Base-by-base conservation (phyloP, 2,329 filamentous ascomycete genomes). In the Lecanicillium sp. region DNA sequence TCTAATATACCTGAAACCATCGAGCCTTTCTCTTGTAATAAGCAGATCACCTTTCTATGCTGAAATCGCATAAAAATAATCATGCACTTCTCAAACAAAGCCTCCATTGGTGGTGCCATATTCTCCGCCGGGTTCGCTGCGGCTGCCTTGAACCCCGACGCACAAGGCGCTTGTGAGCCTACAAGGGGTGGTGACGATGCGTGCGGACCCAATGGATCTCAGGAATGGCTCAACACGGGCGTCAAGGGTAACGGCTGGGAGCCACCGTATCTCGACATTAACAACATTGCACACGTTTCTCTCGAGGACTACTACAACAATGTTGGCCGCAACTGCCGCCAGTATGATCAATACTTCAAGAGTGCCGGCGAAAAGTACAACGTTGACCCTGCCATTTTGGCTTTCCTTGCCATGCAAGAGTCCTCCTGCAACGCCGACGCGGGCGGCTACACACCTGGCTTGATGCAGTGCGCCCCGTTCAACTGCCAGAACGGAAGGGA, bases 381-480 rank as follows among this genome's bases (percentile, higher is more conserved):
- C 42, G 52, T 60, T 34, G 52, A 58, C 36, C 55, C 55, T 4
- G 57, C 55, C 14, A 51, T 59, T 33, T 49, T 59, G 2, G 57
- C 58, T 32, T 54, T 59, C 38, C 51, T 60, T 35, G 56, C 58
- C 18, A 57, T 58, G 54, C 58, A 59, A 38, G 58, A 60, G 44
- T 58, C 55, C 6, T 56, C 51, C 14, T 62, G 57, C 51, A 56
- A 58, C 38, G 54, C 56, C 19, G 43, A 56, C 34, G 54, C 49
- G 3, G 54, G 55, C n/a, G 53, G 53, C 0, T 49, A 52, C 3
- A 60, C 57, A 5, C 57, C 57, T 1, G 57, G 59, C 5, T 45
- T 60, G 17, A 60, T 59, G 54, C 57, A 59, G 44, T 58, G 59
- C 15, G 52, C 50, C n/a, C 55, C 56, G 32, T 48, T 40, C 17